Percentiles rank a stretch among this genome's conserved stretches.
Conservation (phyloP, 495 filamentous ascomycete genomes). For the Choiromyces venosus region DNA sequence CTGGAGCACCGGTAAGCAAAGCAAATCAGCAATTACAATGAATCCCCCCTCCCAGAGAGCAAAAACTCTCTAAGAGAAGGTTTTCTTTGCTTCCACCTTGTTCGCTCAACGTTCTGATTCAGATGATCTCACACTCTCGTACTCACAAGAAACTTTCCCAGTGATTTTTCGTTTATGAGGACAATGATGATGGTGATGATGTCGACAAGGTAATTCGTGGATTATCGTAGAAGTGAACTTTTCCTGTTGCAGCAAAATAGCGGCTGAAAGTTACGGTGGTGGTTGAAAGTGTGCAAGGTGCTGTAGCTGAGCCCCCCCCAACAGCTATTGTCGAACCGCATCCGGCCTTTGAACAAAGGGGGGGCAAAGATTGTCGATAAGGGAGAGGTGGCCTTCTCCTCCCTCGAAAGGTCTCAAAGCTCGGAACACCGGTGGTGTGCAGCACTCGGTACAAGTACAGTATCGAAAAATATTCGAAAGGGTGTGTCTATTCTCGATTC, state of each 20-base stretch:
- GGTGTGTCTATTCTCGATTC: background rate
- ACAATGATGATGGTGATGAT: background rate
- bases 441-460: background rate
- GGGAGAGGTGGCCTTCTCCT: background rate
- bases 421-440: background rate
- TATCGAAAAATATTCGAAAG: constrained; percentile 1
- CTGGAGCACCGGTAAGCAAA: background rate
- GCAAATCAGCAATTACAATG: background rate
- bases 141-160: background rate
- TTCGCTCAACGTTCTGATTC: background rate
- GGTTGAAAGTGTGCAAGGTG: background rate
- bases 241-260: background rate
- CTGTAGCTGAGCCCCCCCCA: background rate
- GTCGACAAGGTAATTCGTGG: background rate
- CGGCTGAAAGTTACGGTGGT: background rate
- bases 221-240: background rate
- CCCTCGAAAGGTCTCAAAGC: background rate
- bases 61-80: background rate
- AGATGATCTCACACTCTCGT: background rate
- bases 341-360: background rate
- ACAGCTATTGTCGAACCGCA: background rate
- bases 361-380: background rate
- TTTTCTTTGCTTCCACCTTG: background rate
- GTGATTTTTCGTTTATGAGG: background rate
- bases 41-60: background rate